These are phyloP conservation scores for Rubroboletus pulcherrimus DNA, from an alignment of 768 basidiomycete genomes.

Conservation along the genomic window DNA sequence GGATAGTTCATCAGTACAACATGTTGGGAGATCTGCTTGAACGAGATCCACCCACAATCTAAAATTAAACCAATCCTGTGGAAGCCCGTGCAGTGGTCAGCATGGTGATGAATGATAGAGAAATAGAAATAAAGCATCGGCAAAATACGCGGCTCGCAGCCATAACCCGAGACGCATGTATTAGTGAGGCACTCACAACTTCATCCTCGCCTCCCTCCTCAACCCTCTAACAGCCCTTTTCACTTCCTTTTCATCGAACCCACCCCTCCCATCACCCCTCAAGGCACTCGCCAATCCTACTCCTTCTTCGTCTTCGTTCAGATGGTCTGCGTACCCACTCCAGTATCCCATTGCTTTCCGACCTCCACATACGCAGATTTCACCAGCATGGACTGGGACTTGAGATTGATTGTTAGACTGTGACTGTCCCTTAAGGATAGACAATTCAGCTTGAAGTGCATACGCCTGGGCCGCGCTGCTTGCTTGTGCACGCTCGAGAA, in stretches of 20 bases:
- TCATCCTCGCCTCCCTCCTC: conserved; percentile 65
- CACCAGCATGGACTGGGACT: conserved; percentile 19
- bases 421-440: conserved; percentile 52
- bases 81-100: neutral
- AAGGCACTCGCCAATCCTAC: conserved; percentile 46
- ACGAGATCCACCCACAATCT: conserved; percentile 18
- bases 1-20: conserved; percentile 5
- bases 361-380: conserved; percentile 54
- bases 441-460: conserved; percentile 78
- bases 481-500: conserved; percentile 77
- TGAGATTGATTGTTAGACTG: conserved; percentile 17
- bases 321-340: conserved; percentile 55
- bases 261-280: conserved; percentile 45
- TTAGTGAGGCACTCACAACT: conserved; percentile 50
- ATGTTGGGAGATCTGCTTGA: neutral
- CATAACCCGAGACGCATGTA: neutral
- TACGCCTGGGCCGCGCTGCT: conserved; percentile 79
- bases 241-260: conserved; percentile 68
- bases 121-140: neutral
- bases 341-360: conserved; percentile 64
- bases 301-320: conserved; percentile 44
- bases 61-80: conserved; percentile 29
- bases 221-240: conserved; percentile 59
- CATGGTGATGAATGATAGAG: neutral
- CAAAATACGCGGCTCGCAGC: neutral